Evolutionary conservation across 257 asterid genomes (phyloP), one percentile per base, ranked within the genome.

Genomic region (Solanum pennellii): DNA sequence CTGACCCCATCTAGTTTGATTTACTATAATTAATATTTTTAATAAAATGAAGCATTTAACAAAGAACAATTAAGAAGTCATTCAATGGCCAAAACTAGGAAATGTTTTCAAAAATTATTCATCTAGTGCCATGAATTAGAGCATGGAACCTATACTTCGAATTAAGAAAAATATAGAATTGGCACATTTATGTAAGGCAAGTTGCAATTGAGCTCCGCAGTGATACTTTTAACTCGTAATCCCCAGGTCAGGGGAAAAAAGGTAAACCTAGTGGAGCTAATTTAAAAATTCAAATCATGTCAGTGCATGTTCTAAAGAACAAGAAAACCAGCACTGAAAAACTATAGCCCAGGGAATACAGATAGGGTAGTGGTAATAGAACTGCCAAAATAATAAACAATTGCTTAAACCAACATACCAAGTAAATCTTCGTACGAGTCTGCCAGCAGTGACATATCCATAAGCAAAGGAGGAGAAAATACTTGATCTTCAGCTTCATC

Each of bases 381-480:
- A 82, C 41, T 49, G 66, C 69, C 29, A 47, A 82, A 49, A 82
- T 65, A 82, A 82, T 49, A 45, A 79, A 18, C 69, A 49, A 80
- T 49, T 49, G 69, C 69, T 82, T n/a, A 68, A 16, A 86, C 39
- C n/a, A 76, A 42, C 95, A 47, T 92, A 97, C 99, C 99, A 85
- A 97, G 98, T 91, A 97, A 92, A 92, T 97, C 99, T 88, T 96
- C 99, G 3, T 97, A 97, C 65, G 95, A 90, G 90, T 96, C 99
- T 11, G 91, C 94, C 88, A 94, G 87, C 84, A 95, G 90, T 79
- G 98, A 91, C 13, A 94, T 75, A 88, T 96, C 99, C 96, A 95
- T 96, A 56, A 97, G 91, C 88, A 97, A 91, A 86, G 99, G 99
- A 87, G 98, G 99, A 83, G 99, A 96, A 88, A 96, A 95, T 86